Evolutionary conservation across 257 asterid species (phyloP), one percentile per base, ranked within the genome.

Genomic region (Solanum lycopersicoides): DNA sequence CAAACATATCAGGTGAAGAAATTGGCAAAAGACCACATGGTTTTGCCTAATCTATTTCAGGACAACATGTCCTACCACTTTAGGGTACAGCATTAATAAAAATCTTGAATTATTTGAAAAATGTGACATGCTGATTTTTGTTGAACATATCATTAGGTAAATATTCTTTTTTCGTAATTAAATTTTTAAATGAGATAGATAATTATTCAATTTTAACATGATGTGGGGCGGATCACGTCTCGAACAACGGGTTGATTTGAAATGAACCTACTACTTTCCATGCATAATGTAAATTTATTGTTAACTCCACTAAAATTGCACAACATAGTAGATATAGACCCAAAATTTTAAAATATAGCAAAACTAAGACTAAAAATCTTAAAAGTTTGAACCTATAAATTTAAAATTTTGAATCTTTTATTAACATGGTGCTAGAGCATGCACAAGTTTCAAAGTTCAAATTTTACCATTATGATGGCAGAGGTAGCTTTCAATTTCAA

Each of bases 61-160:
- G 91, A 90, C 97, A 95, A 83, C 80, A 25, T 89, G 92, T 90
- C 96, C 97, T 92, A 93, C 97, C 94, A 94, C 92, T 91, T 88
- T 66, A 86, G 80, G 88, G 86, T 53, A 75, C 89, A 77, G 4
- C 60, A 69, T 77, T 79, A 83, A 66, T 41, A 63, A 86, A 82
- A 47, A 56, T 39, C 23, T 84, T 84, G 41, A 65, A 84, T 83
- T 85, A 86, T 73, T 86, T 86, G 12, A 16, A 80, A 71, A 80
- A 80, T 80, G 41, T 80, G 68, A 80, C 37, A 80, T 80, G 68
- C 12, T 80, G 28, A 30, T 35, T 35, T 73, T 37, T 74, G 50
- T 74, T 74, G 25, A 35, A 37, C 18, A 35, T 41, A 37, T 10
- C 7, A 73, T 73, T 18, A 73, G 21, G 15, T 34, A 34, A 72